Conservation (phyloP, 2,329 filamentous ascomycete genomes). For the Xylaria sp. region DNA sequence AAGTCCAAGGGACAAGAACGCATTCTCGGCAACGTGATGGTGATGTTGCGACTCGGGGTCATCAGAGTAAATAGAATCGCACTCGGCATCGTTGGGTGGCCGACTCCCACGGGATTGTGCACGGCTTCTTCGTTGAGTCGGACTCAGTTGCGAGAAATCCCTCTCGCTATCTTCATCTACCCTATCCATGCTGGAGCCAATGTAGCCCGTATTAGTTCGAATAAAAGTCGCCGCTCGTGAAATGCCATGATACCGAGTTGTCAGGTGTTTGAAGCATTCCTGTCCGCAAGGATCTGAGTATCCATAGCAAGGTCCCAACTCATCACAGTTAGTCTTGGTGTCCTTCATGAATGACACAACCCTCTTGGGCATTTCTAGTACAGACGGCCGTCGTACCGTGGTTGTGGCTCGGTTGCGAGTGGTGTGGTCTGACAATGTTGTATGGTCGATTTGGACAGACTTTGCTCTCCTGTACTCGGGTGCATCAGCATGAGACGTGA, state of each 20-base stretch:
- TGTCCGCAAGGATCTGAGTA: constrained; percentile 74
- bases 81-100: constrained; percentile 43
- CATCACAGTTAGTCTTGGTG: constrained; percentile 71
- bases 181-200: constrained; percentile 46
- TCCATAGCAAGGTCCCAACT: constrained; percentile 69
- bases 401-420: constrained; percentile 47
- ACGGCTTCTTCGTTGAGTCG: constrained; percentile 45
- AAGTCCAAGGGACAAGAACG: constrained; percentile 92
- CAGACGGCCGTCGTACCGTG: constrained; percentile 62
- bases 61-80: constrained; percentile 46
- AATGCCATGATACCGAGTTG: constrained; percentile 51
- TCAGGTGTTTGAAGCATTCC: constrained; percentile 71
- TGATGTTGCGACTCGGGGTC: constrained; percentile 75
- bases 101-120: constrained; percentile 46
- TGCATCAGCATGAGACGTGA: constrained; percentile 43
- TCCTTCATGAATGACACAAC: constrained; percentile 74
- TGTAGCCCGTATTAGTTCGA: constrained; percentile 56
- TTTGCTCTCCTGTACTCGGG: constrained; percentile 47
- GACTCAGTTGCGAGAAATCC: constrained; percentile 39
- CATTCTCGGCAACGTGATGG: constrained; percentile 94
- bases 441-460: constrained; percentile 39
- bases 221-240: constrained; percentile 54
- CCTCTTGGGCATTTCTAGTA: constrained; percentile 64
- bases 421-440: constrained; percentile 36
- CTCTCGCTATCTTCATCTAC: constrained; percentile 49